Percentiles rank a stretch among this genome's conserved stretches.
Conservation (phyloP, 345 rosid genomes). For the Salix caprea region DNA sequence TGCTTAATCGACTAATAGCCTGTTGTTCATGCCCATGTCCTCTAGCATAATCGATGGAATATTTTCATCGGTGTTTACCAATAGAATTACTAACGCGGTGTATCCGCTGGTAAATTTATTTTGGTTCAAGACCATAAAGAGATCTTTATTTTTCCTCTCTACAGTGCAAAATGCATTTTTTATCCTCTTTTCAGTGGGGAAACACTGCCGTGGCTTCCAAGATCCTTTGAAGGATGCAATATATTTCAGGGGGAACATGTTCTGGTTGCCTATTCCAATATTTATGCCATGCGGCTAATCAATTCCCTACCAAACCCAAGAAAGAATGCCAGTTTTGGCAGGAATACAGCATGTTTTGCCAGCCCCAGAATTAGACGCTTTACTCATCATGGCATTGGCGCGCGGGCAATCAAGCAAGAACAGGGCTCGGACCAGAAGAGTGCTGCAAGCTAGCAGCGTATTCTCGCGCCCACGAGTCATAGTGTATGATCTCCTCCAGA, state of each 20-base stretch:
- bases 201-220: neutral
- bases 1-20: no score
- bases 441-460: slow-evolving; percentile 52
- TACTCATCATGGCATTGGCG: neutral
- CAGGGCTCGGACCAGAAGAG: slow-evolving; percentile 48
- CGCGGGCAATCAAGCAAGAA: slow-evolving; percentile 27
- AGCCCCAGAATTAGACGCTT: neutral
- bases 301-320: neutral
- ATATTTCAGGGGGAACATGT: neutral
- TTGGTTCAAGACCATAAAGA: neutral
- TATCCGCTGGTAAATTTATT: no score
- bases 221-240: neutral
- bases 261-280: neutral
- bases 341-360: neutral
- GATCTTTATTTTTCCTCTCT: neutral
- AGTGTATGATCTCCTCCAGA: slow-evolving; percentile 82
- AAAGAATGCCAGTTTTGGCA: slow-evolving; percentile 6
- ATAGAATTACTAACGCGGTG: no score
- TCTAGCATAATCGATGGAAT: no score
- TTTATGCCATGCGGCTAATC: slow-evolving; percentile 1
- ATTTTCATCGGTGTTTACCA: no score
- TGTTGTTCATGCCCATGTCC: no score
- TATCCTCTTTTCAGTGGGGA: no score
- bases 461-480: slow-evolving; percentile 86
- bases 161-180: neutral